Conservation (phyloP, 768 basidiomycete species). For the Leccinum rimulosum region DNA sequence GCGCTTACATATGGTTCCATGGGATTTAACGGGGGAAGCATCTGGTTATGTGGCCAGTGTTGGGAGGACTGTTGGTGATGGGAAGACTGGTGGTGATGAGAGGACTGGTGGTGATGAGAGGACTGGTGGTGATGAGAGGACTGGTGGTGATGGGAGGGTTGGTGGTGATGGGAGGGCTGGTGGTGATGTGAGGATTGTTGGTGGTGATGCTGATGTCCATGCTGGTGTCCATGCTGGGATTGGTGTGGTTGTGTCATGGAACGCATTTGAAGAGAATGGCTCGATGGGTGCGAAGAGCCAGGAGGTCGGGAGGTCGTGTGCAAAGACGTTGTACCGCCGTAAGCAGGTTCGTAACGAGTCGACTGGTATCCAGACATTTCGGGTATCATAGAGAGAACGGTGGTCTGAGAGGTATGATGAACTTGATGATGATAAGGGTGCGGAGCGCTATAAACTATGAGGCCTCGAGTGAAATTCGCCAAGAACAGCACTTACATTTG, state of each 20-base stretch:
- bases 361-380: conserved; percentile 53
- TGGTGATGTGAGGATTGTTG: background rate
- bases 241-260: conserved; percentile 47
- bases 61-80: conserved; percentile 29
- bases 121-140: conserved; percentile 22
- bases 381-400: conserved; percentile 55
- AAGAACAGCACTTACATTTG: conserved; percentile 40
- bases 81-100: background rate
- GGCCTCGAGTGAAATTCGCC: conserved; percentile 3
- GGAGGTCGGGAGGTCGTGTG: conserved; percentile 41
- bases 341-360: conserved; percentile 51
- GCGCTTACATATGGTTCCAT: conserved; percentile 65
- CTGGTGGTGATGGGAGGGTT: background rate
- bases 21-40: conserved; percentile 46
- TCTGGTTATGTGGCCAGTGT: conserved; percentile 53
- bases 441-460: conserved; percentile 34
- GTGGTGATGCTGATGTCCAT: background rate
- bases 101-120: background rate
- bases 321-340: conserved; percentile 35
- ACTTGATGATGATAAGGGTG: conserved; percentile 48
- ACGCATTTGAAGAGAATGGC: conserved; percentile 44
- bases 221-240: conserved; percentile 4
- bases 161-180: background rate
- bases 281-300: conserved; percentile 27
- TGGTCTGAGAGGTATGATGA: conserved; percentile 41